phyloP scores from a whole-genome alignment of 1,284 basidiomycete genomes.

The Moesziomyces parantarcticus region DNA sequence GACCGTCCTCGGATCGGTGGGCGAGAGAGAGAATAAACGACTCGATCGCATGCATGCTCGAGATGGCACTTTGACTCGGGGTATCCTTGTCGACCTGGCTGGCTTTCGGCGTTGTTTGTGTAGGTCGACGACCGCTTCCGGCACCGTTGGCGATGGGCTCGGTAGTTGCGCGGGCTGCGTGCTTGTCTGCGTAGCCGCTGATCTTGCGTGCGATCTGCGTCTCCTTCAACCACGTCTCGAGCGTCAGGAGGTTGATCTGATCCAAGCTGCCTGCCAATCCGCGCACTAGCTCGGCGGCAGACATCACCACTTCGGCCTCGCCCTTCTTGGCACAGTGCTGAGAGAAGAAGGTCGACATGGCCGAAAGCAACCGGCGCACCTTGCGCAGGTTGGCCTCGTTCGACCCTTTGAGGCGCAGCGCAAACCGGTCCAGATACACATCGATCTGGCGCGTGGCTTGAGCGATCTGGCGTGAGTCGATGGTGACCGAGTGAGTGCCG shows the following conservation, averaged over 20 bases:
- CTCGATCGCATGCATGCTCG: conserved; percentile 85
- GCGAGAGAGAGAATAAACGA: conserved; percentile 84
- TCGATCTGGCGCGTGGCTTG: conserved; percentile 81
- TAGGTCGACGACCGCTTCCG: conserved; percentile 1
- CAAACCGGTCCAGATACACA: conserved; percentile 83
- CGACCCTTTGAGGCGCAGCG: conserved; percentile 76
- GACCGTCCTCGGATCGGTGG: conserved; percentile 80
- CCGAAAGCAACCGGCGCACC: conserved; percentile 68
- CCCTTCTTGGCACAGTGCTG: conserved; percentile 14
- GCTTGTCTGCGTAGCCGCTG: conserved; percentile 81
- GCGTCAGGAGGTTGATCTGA: conserved; percentile 77
- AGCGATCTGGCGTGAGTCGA: conserved; percentile 75
- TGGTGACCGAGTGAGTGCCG: conserved; percentile 80
- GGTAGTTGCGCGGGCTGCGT: conserved; percentile 74
- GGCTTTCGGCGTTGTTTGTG: background rate
- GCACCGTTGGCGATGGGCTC: conserved; percentile 73
- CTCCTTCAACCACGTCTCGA: conserved; percentile 83
- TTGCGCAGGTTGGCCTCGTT: conserved; percentile 85
- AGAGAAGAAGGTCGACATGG: conserved; percentile 35
- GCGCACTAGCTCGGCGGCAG: conserved; percentile 75
- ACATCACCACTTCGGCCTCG: conserved; percentile 70
- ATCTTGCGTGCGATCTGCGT: conserved; percentile 81
- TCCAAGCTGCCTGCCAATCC: conserved; percentile 77
- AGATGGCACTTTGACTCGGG: conserved; percentile 70
- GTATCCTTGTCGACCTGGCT: background rate